Percentiles rank a stretch among this genome's conserved stretches.
Conservation (phyloP, 1,284 basidiomycete species). For the Tranzscheliella williamsii region DNA sequence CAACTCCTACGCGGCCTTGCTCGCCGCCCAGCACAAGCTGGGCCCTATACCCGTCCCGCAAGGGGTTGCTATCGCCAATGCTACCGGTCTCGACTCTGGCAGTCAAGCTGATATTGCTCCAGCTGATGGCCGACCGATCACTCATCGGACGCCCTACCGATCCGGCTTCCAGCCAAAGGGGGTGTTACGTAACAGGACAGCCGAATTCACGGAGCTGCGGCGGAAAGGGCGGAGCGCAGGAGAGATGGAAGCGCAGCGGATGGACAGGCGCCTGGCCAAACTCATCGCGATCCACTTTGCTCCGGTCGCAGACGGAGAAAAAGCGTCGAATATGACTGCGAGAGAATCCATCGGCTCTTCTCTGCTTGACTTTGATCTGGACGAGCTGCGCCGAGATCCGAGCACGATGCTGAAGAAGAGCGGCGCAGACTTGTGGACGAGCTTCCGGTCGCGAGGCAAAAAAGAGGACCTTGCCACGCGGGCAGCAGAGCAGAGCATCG, state of each 20-base stretch:
- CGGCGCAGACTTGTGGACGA: slow-evolving; percentile 36
- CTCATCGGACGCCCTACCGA: slow-evolving; percentile 40
- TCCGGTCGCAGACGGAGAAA: slow-evolving; percentile 8
- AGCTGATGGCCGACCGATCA: slow-evolving; percentile 13
- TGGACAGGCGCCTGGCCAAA: slow-evolving; percentile 52
- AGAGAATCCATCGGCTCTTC: slow-evolving; percentile 13
- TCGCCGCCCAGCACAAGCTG: slow-evolving; percentile 29
- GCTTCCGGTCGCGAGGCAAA: slow-evolving; percentile 27
- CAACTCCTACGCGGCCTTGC: slow-evolving; percentile 36
- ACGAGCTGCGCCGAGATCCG: slow-evolving; percentile 34
- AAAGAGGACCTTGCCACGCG: slow-evolving; percentile 35
- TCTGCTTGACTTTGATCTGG: slow-evolving; percentile 28
- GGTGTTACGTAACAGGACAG: slow-evolving; percentile 34
- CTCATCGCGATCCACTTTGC: slow-evolving; percentile 45
- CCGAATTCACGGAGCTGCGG: slow-evolving; percentile 32
- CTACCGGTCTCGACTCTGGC: slow-evolving; percentile 2
- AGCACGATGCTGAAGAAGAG: slow-evolving; percentile 20
- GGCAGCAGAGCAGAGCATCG: slow-evolving; percentile 77
- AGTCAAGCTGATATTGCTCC: not conserved
- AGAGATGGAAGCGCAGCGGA: slow-evolving; percentile 51
- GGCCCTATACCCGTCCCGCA: slow-evolving; percentile 40
- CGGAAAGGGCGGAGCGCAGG: slow-evolving; percentile 17
- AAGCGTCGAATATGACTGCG: slow-evolving; percentile 1
- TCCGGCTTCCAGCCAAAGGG: slow-evolving; percentile 54
- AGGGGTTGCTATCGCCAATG: slow-evolving; percentile 33